Base-by-base conservation (phyloP, 257 asterid species). In the Misopates orontium region DNA sequence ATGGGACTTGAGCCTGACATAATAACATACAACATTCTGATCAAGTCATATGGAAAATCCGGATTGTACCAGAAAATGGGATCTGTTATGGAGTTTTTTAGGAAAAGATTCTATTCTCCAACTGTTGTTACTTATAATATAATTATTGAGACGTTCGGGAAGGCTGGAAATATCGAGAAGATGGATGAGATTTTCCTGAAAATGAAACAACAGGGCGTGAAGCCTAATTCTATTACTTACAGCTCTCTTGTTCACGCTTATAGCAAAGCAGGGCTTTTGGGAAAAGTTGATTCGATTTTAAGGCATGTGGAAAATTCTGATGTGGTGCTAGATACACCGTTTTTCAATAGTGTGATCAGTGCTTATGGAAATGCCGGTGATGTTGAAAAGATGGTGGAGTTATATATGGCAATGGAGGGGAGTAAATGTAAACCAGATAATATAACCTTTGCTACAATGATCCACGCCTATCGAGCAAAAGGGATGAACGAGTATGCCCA, bases 1-100 rank as follows among this genome's bases (percentile, higher is more conserved):
- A 93, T 93, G 96, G 95, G 95, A 56, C 62, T 86, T 31, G 73
- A 77, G 61, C 92, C 99, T n/a, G 96, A 93, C 62, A 39, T 82
- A 53, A 71, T 83, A 83, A 93, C 99, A 5, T 90, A 73, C 67
- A 93, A 93, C 50, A 80, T 86, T 47, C 68, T 90, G 58, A 86
- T 93, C 5, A 86, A 70, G 64, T 83, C 95, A 22, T 93, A 86
- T 45, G 96, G 95, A 41, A 82, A 64, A 66, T 79, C 80, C 53
- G 84, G 86, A 41, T 17, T 79, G 76, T 83, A 70, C 73, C 73
- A 58, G 50, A 90, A 86, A 79, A 86, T 90, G 95, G 85, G 81
- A 22, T 73, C 81, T 40, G 89, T 93, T 61, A 41, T 87, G 64
- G 89, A 84, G 48, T 93, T 80, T 70, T 90, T 93, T 96, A 64